Percentiles rank a stretch among this genome's conserved stretches.
Conservation (phyloP, 2,329 filamentous ascomycete species). For the Rutstroemia sp. region DNA sequence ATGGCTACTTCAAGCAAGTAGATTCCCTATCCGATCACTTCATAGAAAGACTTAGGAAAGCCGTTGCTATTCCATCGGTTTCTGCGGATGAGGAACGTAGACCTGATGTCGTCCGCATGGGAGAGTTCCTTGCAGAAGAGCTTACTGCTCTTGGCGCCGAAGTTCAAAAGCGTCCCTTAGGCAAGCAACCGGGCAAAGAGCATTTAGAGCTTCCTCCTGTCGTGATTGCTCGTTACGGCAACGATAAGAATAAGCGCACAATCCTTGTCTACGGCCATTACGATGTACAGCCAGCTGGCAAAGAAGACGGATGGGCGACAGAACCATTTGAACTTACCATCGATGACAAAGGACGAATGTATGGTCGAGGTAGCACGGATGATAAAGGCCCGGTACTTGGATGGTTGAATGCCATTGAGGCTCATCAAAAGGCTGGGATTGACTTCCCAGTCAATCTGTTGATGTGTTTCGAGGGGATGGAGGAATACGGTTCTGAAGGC, state of each 20-base stretch:
- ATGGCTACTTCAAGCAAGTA: slow-evolving; percentile 89
- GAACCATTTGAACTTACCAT: slow-evolving; percentile 86
- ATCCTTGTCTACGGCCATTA: slow-evolving; percentile 98
- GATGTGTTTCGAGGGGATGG: slow-evolving; percentile 99
- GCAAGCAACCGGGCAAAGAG: slow-evolving; percentile 87
- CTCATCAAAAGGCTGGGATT: slow-evolving; percentile 88
- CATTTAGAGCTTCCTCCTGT: slow-evolving; percentile 88
- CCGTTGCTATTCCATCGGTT: slow-evolving; percentile 93
- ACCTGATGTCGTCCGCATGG: slow-evolving; percentile 94
- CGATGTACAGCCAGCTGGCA: slow-evolving; percentile 91
- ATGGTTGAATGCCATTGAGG: slow-evolving; percentile 97
- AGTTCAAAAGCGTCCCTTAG: slow-evolving; percentile 79
- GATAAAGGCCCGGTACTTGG: slow-evolving; percentile 97
- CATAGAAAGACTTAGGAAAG: slow-evolving; percentile 82
- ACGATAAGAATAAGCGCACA: slow-evolving; percentile 85
- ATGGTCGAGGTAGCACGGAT: slow-evolving; percentile 88
- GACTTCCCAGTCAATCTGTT: slow-evolving; percentile 96
- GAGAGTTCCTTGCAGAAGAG: slow-evolving; percentile 78
- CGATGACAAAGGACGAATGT: slow-evolving; percentile 91
- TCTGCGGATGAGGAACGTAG: slow-evolving; percentile 86
- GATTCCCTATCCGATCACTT: slow-evolving; percentile 72
- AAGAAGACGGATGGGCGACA: slow-evolving; percentile 91
- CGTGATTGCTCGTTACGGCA: slow-evolving; percentile 85
- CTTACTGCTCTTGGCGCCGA: slow-evolving; percentile 77
- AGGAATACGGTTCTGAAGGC: slow-evolving; percentile 96